A percentile compares a stretch with the other conserved stretches of the same genome.
These are phyloP conservation scores for Xylariaceae sp. DNA, from an alignment of 2,329 filamentous ascomycete genomes.

Conservation along the genomic window DNA sequence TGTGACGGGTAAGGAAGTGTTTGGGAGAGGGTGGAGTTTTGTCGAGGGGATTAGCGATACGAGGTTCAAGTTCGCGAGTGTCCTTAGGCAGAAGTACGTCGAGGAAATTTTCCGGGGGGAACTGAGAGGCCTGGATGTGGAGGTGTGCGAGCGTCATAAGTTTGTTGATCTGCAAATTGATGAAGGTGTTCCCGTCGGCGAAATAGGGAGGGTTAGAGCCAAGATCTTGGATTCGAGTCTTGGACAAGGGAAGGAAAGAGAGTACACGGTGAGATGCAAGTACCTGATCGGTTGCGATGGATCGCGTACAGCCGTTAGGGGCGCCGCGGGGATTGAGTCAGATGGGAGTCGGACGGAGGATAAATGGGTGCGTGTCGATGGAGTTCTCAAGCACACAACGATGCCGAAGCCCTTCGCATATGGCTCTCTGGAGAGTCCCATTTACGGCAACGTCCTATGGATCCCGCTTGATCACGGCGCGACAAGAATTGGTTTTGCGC, in stretches of 20 bases:
- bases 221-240: conserved; percentile 4
- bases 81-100: conserved; percentile 54
- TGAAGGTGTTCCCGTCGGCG: conserved; percentile 20
- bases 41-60: conserved; percentile 54
- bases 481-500: conserved; percentile 53
- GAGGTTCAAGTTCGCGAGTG: conserved; percentile 50
- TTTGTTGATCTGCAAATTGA: conserved; percentile 39
- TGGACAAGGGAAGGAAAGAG: not conserved
- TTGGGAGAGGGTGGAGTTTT: conserved; percentile 49
- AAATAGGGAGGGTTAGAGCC: conserved; percentile 3
- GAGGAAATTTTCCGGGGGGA: conserved; percentile 48
- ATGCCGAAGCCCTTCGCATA: conserved; percentile 47
- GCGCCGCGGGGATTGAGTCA: conserved; percentile 45
- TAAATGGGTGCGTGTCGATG: conserved; percentile 50
- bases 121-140: conserved; percentile 32
- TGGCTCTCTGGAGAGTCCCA: conserved; percentile 48
- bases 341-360: conserved; percentile 48
- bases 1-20: conserved; percentile 39
- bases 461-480: conserved; percentile 51
- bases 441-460: conserved; percentile 56
- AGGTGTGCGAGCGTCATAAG: conserved; percentile 36
- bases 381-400: conserved; percentile 48
- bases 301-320: conserved; percentile 47
- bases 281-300: conserved; percentile 53
- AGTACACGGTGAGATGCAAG: conserved; percentile 31